phyloP scores from a whole-genome alignment of 495 filamentous ascomycete species.

The Pyrenopolyporus hunteri region DNA sequence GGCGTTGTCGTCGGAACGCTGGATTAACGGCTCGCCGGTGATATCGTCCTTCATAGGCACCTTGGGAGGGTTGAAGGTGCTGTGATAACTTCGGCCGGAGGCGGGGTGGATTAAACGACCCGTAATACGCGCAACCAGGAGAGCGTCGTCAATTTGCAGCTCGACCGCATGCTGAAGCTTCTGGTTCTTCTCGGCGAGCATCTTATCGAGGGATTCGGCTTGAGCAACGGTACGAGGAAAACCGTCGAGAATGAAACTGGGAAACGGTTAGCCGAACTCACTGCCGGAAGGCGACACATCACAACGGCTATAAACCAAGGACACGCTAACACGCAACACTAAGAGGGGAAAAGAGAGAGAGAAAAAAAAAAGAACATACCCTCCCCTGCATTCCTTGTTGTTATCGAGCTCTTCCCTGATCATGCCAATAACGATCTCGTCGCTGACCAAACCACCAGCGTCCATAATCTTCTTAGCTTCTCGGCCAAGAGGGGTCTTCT shows the following conservation, averaged over 20 bases:
- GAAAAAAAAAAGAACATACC: constrained; percentile 63
- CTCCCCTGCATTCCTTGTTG: constrained; percentile 95
- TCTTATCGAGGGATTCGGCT: constrained; percentile 90
- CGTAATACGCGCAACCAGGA: constrained; percentile 94
- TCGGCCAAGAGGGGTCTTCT: constrained; percentile 92
- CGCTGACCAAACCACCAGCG: constrained; percentile 93
- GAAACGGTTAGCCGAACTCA: constrained; percentile 11
- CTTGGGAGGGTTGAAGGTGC: constrained; percentile 98
- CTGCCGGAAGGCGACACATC: not conserved
- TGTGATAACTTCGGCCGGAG: constrained; percentile 95
- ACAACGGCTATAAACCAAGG: not conserved
- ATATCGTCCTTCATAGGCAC: constrained; percentile 91
- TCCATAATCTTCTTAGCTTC: constrained; percentile 99
- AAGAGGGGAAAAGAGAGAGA: too few relatives aligned
- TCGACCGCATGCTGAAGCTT: constrained; percentile 92
- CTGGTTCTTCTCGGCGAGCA: constrained; percentile 76
- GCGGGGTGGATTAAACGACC: constrained; percentile 95
- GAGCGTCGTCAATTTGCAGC: constrained; percentile 92
- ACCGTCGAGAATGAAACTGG: constrained; percentile 96
- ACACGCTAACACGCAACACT: too few relatives aligned
- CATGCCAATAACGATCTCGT: constrained; percentile 99
- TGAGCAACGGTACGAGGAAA: constrained; percentile 97
- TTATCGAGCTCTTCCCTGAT: constrained; percentile 94
- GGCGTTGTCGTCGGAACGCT: constrained; percentile 96
- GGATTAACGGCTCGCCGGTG: constrained; percentile 95